Percentiles rank a stretch among this genome's conserved stretches.
phyloP scores from a whole-genome alignment of 495 filamentous ascomycete genomes.

The Neurospora tetrasperma region DNA sequence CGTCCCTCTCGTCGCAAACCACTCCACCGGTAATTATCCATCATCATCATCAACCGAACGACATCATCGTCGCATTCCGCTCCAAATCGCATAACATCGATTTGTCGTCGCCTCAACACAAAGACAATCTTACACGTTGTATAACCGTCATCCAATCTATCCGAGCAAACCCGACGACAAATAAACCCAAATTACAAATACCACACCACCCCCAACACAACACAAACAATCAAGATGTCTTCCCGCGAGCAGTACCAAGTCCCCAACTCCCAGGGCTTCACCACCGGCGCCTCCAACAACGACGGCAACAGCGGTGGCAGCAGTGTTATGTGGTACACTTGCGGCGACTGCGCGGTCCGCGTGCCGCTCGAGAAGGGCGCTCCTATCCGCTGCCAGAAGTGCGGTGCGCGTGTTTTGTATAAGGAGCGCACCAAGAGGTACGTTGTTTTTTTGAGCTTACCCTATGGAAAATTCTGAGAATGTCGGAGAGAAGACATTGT shows the following conservation, averaged over 20 bases:
- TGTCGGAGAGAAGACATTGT: background rate
- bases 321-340: constrained; percentile 66
- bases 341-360: constrained; percentile 82
- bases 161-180: background rate
- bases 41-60: background rate
- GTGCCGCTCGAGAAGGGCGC: constrained; percentile 75
- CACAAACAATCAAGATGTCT: constrained; percentile 26
- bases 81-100: background rate
- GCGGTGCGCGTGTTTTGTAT: constrained; percentile 90
- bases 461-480: background rate
- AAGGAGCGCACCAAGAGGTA: constrained; percentile 97
- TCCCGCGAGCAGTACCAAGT: constrained; percentile 50
- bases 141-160: no score
- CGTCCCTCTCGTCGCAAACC: background rate
- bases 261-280: constrained; percentile 19
- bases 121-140: no score
- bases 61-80: background rate
- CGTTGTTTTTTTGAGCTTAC: constrained; percentile 11
- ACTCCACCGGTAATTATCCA: background rate
- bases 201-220: no score
- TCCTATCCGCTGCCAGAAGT: constrained; percentile 89
- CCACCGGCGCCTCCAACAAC: constrained; percentile 25
- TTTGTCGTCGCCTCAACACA: background rate
- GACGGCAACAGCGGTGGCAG: constrained; percentile 20
- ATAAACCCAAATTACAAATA: background rate